These are phyloP conservation scores for Elaeagnus macrophylla DNA, from an alignment of 306 rosid species.

Conservation along the genomic window DNA sequence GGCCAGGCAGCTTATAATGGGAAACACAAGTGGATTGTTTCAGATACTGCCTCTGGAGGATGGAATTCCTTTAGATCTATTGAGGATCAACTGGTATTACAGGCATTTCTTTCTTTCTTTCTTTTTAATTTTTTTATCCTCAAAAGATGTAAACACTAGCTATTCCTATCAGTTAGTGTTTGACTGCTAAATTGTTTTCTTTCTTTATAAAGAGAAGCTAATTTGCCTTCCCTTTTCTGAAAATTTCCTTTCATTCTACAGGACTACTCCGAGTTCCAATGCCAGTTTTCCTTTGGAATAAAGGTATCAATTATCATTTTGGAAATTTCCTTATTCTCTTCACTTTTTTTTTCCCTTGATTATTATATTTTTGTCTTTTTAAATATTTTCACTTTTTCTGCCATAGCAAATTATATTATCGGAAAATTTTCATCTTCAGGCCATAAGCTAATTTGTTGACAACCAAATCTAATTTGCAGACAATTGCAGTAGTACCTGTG, in stretches of 20 bases:
- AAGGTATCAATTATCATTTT: slow-evolving; percentile 42
- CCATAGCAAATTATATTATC: slow-evolving; percentile 3
- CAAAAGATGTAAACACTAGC: no score
- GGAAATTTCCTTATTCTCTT: no score
- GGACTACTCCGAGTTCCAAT: slow-evolving; percentile 39
- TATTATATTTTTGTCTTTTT: slow-evolving; percentile 6
- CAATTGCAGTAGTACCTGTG: slow-evolving; percentile 52
- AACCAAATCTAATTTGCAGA: slow-evolving; percentile 41
- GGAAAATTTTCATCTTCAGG: slow-evolving; percentile 7
- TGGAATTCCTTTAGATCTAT: slow-evolving; percentile 29
- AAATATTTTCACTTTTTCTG: slow-evolving; percentile 3
- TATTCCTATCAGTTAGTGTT: no score
- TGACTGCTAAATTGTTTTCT: no score
- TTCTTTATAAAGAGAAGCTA: no score
- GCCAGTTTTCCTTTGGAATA: slow-evolving; percentile 58
- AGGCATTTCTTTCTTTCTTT: slow-evolving; percentile 22
- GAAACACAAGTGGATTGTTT: slow-evolving; percentile 55
- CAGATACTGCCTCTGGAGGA: slow-evolving; percentile 26
- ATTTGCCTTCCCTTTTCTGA: not conserved
- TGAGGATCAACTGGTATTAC: slow-evolving; percentile 18
- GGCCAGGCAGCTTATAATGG: slow-evolving; percentile 74
- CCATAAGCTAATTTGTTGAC: slow-evolving; percentile 20
- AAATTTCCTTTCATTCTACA: slow-evolving; percentile 22
- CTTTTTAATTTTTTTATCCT: not conserved
- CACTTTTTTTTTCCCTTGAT: not conserved